A percentile compares a stretch with the other conserved stretches of the same genome.
These are phyloP conservation scores for Ogataea pilisensis DNA, from an alignment of 805 yeast species.

Conservation along the genomic window DNA sequence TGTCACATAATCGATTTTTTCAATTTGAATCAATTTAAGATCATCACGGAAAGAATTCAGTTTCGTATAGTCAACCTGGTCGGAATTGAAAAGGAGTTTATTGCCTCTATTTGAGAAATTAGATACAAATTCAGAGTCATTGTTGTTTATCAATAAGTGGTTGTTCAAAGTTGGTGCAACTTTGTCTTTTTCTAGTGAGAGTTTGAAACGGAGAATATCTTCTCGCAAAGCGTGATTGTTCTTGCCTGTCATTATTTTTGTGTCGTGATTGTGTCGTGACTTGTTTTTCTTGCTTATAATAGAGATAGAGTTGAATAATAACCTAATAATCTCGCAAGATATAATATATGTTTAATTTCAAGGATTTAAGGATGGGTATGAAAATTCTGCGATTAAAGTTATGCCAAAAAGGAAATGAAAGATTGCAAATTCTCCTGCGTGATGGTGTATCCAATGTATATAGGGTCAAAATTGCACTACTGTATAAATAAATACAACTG, in stretches of 20 bases:
- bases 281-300: background rate
- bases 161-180: slow-evolving; percentile 7
- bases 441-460: too few species aligned
- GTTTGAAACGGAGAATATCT: slow-evolving; percentile 24
- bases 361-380: too few species aligned
- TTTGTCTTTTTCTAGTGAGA: slow-evolving; percentile 15
- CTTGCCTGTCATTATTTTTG: background rate
- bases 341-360: too few species aligned
- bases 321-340: too few species aligned
- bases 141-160: slow-evolving; percentile 5
- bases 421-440: too few species aligned
- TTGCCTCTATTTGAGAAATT: slow-evolving; percentile 30
- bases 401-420: too few species aligned
- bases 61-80: slow-evolving; percentile 20
- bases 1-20: slow-evolving; percentile 13
- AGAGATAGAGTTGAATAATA: too few species aligned
- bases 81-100: slow-evolving; percentile 25
- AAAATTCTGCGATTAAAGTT: too few species aligned
- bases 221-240: slow-evolving; percentile 9
- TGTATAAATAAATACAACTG: too few species aligned
- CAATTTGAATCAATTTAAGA: slow-evolving; percentile 17
- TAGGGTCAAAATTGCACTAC: too few species aligned
- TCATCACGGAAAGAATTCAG: slow-evolving; percentile 22
- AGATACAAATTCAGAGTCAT: slow-evolving; percentile 17
- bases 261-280: background rate